Percentiles rank a stretch among this genome's conserved stretches.
phyloP scores from a whole-genome alignment of 306 rosid species.

The Cicer cuneatum region DNA sequence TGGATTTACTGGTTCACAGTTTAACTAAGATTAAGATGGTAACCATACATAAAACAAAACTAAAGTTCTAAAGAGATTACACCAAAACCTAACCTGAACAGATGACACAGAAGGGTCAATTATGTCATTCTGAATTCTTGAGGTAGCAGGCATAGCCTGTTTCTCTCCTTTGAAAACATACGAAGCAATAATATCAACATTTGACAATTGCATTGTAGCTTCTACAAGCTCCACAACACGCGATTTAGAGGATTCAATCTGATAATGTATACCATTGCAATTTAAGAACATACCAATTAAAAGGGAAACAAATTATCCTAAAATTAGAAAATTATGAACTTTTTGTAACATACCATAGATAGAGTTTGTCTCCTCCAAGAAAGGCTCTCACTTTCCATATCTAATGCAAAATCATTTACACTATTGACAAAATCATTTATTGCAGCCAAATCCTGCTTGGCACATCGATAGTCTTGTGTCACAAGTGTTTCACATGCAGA shows the following conservation, averaged over 20 bases:
- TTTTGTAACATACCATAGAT: conserved; percentile 63
- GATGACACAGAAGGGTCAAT: conserved; percentile 69
- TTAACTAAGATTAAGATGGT: neutral
- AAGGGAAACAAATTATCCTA: conserved; percentile 26
- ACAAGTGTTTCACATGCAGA: conserved; percentile 70
- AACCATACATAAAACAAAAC: conserved; percentile 27
- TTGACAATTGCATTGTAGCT: conserved; percentile 77
- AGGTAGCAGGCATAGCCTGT: conserved; percentile 63
- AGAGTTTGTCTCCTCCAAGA: conserved; percentile 79
- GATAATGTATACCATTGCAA: conserved; percentile 47
- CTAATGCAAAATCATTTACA: conserved; percentile 64
- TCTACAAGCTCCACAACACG: conserved; percentile 74
- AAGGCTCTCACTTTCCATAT: conserved; percentile 77
- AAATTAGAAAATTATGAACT: neutral
- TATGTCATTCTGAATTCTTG: conserved; percentile 80
- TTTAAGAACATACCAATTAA: conserved; percentile 32
- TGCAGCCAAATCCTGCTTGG: conserved; percentile 79
- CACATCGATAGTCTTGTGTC: conserved; percentile 72
- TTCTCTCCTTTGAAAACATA: conserved; percentile 79
- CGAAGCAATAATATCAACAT: conserved; percentile 75
- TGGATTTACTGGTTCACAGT: conserved; percentile 22
- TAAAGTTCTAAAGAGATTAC: conserved; percentile 23
- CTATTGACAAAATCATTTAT: conserved; percentile 60
- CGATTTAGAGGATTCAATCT: conserved; percentile 81
- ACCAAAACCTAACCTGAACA: conserved; percentile 66